A percentile compares a stretch with the other conserved stretches of the same genome.
Evolutionary conservation across 352 stramenopile genomes (phyloP).

Genomic region (Labyrinthula sp.): DNA sequence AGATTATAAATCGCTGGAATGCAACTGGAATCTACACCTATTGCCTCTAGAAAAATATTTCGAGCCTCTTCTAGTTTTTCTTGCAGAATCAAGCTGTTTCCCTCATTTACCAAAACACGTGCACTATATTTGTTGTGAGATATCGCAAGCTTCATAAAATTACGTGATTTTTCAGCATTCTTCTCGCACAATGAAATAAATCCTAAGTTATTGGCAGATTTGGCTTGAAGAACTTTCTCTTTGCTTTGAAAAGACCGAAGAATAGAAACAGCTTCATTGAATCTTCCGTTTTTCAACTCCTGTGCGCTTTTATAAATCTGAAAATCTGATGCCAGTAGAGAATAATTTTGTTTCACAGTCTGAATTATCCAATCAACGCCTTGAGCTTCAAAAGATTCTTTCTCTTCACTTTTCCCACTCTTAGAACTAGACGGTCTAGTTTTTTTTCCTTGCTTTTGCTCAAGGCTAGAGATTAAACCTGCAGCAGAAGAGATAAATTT

Average conservation of each 20-base stretch:
- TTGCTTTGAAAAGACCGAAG: slow-evolving; percentile 87
- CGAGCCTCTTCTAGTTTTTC: slow-evolving; percentile 73
- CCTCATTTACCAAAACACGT: slow-evolving; percentile 88
- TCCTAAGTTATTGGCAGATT: slow-evolving; percentile 76
- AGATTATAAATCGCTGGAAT: slow-evolving; percentile 89
- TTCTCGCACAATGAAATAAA: slow-evolving; percentile 88
- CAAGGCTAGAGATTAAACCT: too few species aligned
- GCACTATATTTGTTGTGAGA: slow-evolving; percentile 79
- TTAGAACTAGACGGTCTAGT: too few species aligned
- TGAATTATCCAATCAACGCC: slow-evolving; percentile 81
- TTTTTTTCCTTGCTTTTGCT: too few species aligned
- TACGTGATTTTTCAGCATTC: slow-evolving; percentile 53
- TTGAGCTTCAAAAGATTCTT: slow-evolving; percentile 63
- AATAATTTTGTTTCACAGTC: slow-evolving; percentile 61
- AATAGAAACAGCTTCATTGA: slow-evolving; percentile 70
- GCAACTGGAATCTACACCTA: slow-evolving; percentile 71
- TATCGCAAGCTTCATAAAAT: slow-evolving; percentile 68
- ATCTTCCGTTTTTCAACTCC: slow-evolving; percentile 56
- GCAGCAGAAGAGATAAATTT: slow-evolving; percentile 56
- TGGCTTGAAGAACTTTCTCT: slow-evolving; percentile 64
- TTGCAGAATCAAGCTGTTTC: slow-evolving; percentile 72
- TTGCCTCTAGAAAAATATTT: slow-evolving; percentile 78
- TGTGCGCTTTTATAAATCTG: slow-evolving; percentile 39
- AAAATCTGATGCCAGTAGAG: slow-evolving; percentile 68
- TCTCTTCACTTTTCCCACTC: too few species aligned